Evolutionary conservation across 2,329 filamentous ascomycete species (phyloP).

Genomic region (Sclerotiophoma versabilis): DNA sequence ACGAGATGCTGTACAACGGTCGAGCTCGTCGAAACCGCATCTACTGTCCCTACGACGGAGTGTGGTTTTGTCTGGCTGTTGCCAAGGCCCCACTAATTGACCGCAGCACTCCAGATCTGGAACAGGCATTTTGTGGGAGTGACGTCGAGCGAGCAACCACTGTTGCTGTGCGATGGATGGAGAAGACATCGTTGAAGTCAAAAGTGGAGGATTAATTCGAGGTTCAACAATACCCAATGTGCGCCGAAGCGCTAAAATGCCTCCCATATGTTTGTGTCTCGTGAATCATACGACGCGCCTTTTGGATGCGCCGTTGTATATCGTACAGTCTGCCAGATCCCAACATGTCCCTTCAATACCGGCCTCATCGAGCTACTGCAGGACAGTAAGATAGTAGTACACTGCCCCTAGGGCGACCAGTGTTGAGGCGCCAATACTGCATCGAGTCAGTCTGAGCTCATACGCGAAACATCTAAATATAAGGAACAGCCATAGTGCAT

Average conservation of each 20-base stretch:
- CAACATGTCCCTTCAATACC: background rate
- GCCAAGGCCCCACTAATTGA: background rate
- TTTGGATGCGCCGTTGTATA: background rate
- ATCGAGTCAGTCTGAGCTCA: background rate
- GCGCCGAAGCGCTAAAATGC: constrained; percentile 3
- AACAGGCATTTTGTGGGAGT: background rate
- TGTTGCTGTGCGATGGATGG: no score
- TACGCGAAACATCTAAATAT: background rate
- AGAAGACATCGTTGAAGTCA: background rate
- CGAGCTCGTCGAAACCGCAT: no score
- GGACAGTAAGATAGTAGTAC: constrained; percentile 3
- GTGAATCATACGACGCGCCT: constrained; percentile 1
- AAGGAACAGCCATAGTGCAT: no score
- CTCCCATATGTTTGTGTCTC: constrained; percentile 2
- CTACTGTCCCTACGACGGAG: no score
- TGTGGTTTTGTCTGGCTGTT: no score
- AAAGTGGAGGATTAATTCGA: background rate
- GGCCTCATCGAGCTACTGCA: background rate
- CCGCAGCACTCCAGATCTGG: background rate
- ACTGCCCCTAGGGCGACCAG: constrained; percentile 6
- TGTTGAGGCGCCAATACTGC: constrained; percentile 9
- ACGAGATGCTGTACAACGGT: no score
- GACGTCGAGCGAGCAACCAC: background rate
- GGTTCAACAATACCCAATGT: background rate
- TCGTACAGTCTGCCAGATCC: constrained; percentile 4